Evolutionary conservation across 345 rosid genomes (phyloP).

Genomic region (Gossypium sturtianum): DNA sequence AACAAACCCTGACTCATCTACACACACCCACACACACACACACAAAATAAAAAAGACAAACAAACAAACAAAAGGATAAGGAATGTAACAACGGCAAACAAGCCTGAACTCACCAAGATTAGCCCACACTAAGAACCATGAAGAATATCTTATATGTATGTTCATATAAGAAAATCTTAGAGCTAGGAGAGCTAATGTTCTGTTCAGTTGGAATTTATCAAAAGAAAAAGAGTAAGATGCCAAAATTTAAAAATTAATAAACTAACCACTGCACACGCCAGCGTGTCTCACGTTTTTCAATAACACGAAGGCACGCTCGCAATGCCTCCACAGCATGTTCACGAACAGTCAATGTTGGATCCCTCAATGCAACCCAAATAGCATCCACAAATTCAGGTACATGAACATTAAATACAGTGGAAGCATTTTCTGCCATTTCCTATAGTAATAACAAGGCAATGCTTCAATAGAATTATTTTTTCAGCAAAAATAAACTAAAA

Average conservation of each 20-base stretch:
- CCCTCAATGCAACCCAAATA: conserved; percentile 98
- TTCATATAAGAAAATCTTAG: background rate
- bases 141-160: background rate
- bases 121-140: background rate
- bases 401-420: conserved; percentile 96
- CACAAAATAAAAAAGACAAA: too few relatives aligned
- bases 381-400: conserved; percentile 95
- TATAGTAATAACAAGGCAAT: conserved; percentile 23
- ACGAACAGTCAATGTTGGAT: conserved; percentile 80
- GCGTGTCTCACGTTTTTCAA: conserved; percentile 98
- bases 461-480: background rate
- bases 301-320: conserved; percentile 98
- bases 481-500: background rate
- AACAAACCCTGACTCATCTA: background rate
- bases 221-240: background rate
- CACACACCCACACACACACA: background rate
- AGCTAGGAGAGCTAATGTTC: background rate
- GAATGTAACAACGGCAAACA: background rate
- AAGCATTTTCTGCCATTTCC: conserved; percentile 99
- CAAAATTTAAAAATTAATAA: conserved; percentile 30
- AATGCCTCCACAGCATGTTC: conserved; percentile 95
- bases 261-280: conserved; percentile 99
- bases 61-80: background rate
- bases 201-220: background rate
- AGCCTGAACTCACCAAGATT: background rate